Evolutionary conservation across 2,329 filamentous ascomycete species (phyloP), one percentile per base, ranked within the genome.

Genomic region (Talaromyces verruculosus): DNA sequence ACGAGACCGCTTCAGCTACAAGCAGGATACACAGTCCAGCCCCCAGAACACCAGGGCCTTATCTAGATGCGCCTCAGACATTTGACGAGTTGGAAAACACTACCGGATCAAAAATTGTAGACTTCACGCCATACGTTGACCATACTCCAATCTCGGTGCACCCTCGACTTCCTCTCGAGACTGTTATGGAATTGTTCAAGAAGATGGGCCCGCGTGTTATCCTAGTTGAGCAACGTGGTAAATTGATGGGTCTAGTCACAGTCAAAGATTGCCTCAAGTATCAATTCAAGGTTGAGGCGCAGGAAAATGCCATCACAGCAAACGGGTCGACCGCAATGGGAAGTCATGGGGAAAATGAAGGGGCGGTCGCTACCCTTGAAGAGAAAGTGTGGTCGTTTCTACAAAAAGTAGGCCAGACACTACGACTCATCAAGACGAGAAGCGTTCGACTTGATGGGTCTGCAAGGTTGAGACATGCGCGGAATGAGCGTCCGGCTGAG

Each of bases 231-330:
- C 90, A 97, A 75, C 90, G 91, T 66, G 95, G 95, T 15, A 87
- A 87, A 60, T 84, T 99, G 1, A 87, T 86, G 0, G 95, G 95
- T 0, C 84, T 99, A 0, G 91, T 99, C 0, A 99, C 95, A 0
- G 91, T 97, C 68, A 99, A 99, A 77, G 95, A 99, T 76, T 98
- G 95, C 71, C 82, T 99, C 65, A 96, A 95, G 76, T 98, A 96
- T 74, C 94, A 99, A 78, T 97, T 98, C 85, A 96, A 95, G 81
- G 92, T 91, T 0, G 95, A 99, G 77, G 91, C 91, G 8, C 88
- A 90, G 49, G 93, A 95, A 78, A 89, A 91, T 71, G 76, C 75
- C 0, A 71, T 78, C 6, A 74, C 76, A n/a, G 74, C 76, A 47
- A 75, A 76, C 19, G 65, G 61, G 15, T 5, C 65, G 1, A 53